Conservation (phyloP, 257 asterid genomes). For the Scutellaria baicalensis region DNA sequence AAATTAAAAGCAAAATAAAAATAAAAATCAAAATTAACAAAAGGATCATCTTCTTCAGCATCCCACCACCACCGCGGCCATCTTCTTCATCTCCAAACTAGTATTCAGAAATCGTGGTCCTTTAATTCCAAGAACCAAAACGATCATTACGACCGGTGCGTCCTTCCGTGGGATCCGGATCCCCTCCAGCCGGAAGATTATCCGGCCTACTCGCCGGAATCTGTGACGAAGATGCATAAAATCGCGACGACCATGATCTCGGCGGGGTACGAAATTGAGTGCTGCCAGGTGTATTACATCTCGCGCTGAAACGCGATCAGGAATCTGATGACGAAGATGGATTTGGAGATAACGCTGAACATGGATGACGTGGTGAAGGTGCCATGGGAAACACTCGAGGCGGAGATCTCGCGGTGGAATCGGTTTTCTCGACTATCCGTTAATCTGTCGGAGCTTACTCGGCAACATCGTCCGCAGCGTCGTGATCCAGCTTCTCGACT, state of each 20-base stretch:
- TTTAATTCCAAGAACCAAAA: constrained; percentile 15
- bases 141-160: constrained; percentile 14
- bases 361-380: constrained; percentile 62
- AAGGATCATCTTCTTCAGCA: no score
- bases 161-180: constrained; percentile 5
- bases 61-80: no score
- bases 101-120: constrained; percentile 20
- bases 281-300: constrained; percentile 57
- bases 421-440: constrained; percentile 39
- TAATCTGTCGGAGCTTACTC: constrained; percentile 23
- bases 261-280: constrained; percentile 64
- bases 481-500: constrained; percentile 70
- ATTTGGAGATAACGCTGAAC: constrained; percentile 45
- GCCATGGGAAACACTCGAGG: constrained; percentile 63
- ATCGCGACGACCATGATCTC: constrained; percentile 59
- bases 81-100: no score
- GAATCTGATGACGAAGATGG: constrained; percentile 43
- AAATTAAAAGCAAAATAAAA: no score
- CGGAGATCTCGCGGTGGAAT: constrained; percentile 60
- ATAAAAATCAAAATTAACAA: no score
- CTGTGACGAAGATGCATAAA: constrained; percentile 35
- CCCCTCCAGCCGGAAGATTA: constrained; percentile 22
- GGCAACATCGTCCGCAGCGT: constrained; percentile 50
- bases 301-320: constrained; percentile 51
- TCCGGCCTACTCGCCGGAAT: constrained; percentile 37